A percentile compares a stretch with the other conserved stretches of the same genome.
These are phyloP conservation scores for Mentha longifolia DNA, from an alignment of 257 asterid species.

Conservation along the genomic window DNA sequence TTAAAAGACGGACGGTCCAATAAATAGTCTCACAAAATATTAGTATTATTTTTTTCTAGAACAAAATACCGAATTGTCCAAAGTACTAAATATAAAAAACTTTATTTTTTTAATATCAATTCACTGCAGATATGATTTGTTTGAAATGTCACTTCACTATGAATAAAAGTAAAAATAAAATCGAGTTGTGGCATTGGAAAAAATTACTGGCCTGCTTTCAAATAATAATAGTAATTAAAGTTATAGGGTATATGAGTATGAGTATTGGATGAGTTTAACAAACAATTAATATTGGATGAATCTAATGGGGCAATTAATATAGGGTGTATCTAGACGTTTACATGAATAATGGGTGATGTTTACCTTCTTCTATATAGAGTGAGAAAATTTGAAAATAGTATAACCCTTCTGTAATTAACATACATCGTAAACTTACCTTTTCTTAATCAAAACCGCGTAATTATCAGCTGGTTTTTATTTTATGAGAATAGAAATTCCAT, in stretches of 20 bases:
- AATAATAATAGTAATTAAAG: too few relatives aligned
- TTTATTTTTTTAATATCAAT: too few relatives aligned
- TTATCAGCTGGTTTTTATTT: conserved; percentile 28
- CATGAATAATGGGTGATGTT: not conserved
- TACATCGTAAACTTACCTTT: conserved; percentile 32
- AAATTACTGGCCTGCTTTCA: too few relatives aligned
- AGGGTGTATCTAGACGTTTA: not conserved
- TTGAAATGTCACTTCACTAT: not conserved
- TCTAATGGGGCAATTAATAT: not conserved
- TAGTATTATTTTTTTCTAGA: not conserved
- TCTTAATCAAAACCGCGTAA: conserved; percentile 54
- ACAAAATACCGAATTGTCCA: not conserved
- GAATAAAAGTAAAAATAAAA: too few relatives aligned
- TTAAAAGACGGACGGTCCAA: conserved; percentile 8
- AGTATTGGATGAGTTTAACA: too few relatives aligned
- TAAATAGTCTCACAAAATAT: not conserved
- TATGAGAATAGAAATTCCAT: conserved; percentile 15
- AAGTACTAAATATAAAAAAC: too few relatives aligned
- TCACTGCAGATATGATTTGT: too few relatives aligned
- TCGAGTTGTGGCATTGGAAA: too few relatives aligned
- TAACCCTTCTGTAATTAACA: not conserved
- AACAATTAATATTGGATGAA: not conserved
- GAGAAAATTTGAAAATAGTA: not conserved
- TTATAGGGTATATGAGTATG: too few relatives aligned
- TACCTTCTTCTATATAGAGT: not conserved